Evolutionary conservation across 805 yeast genomes (phyloP).

Genomic region (Cyberlindnera lachancei): DNA sequence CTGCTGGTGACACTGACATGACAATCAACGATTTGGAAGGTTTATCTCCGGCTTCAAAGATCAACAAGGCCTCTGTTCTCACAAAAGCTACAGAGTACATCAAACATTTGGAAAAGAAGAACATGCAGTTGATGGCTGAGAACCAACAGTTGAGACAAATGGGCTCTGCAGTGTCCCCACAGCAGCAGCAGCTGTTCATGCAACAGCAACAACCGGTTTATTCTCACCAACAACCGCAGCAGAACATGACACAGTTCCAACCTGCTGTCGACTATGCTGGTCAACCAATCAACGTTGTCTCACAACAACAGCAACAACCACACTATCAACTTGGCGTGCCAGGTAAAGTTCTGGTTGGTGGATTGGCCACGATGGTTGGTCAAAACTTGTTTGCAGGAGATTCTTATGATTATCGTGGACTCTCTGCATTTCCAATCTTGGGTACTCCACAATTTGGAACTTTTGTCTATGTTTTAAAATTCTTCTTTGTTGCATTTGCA

Average conservation of each 20-base stretch:
- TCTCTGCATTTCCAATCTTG: constrained; percentile 34
- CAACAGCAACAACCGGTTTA: constrained; percentile 9
- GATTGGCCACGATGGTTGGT: constrained; percentile 42
- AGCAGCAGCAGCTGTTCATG: constrained; percentile 2
- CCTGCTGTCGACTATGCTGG: constrained; percentile 20
- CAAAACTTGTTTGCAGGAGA: constrained; percentile 23
- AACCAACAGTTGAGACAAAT: constrained; percentile 36
- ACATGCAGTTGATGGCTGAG: constrained; percentile 39
- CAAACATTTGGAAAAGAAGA: constrained; percentile 49
- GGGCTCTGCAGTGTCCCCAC: constrained; percentile 2
- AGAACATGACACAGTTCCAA: constrained; percentile 13
- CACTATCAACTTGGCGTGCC: constrained; percentile 21
- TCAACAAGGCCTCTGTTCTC: constrained; percentile 72
- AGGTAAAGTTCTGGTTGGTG: constrained; percentile 38
- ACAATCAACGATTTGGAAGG: constrained; percentile 57
- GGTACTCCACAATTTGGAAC: constrained; percentile 23
- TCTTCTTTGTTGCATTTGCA: constrained; percentile 21
- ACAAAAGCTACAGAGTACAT: constrained; percentile 79
- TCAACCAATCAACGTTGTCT: constrained; percentile 18
- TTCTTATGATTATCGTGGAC: constrained; percentile 33
- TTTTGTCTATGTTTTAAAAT: constrained; percentile 21
- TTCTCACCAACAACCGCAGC: constrained; percentile 8
- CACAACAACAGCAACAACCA: constrained; percentile 12
- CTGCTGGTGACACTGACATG: constrained; percentile 40
- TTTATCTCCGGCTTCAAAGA: constrained; percentile 62